These are phyloP conservation scores for Cyclaneusma minus DNA, from an alignment of 2,329 filamentous ascomycete species.

Conservation along the genomic window DNA sequence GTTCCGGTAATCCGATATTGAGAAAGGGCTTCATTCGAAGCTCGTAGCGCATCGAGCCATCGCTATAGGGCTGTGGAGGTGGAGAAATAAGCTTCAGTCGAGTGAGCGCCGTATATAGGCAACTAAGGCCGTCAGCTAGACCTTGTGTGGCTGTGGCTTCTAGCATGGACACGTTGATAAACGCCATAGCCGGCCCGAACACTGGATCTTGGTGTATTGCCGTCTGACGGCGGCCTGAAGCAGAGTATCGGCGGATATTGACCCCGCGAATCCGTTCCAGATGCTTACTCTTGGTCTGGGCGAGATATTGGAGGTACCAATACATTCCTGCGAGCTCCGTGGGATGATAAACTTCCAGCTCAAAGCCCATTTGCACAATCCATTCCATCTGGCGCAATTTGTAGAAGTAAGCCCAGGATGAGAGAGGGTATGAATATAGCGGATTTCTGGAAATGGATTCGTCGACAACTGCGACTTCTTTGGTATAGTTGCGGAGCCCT, in stretches of 20 bases:
- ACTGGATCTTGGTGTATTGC: slow-evolving; percentile 22
- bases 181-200: slow-evolving; percentile 32
- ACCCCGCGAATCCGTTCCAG: slow-evolving; percentile 60
- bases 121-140: slow-evolving; percentile 30
- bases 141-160: slow-evolving; percentile 47
- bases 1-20: slow-evolving; percentile 38
- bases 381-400: slow-evolving; percentile 81
- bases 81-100: slow-evolving; percentile 21
- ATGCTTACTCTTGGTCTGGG: slow-evolving; percentile 45
- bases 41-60: slow-evolving; percentile 43
- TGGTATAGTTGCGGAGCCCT: slow-evolving; percentile 42
- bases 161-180: slow-evolving; percentile 43
- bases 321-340: slow-evolving; percentile 85
- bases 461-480: slow-evolving; percentile 42
- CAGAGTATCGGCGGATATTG: slow-evolving; percentile 22
- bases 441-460: slow-evolving; percentile 32
- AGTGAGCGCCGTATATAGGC: slow-evolving; percentile 37
- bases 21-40: slow-evolving; percentile 58
- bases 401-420: slow-evolving; percentile 79
- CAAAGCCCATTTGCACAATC: slow-evolving; percentile 84
- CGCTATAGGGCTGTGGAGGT: slow-evolving; percentile 34
- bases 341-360: slow-evolving; percentile 75
- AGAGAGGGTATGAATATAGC: slow-evolving; percentile 56
- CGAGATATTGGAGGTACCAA: slow-evolving; percentile 67
- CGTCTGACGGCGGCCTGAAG: slow-evolving; percentile 5